Evolutionary conservation across 345 rosid genomes (phyloP), one percentile per base, ranked within the genome.

Genomic region (Combretum micranthum): DNA sequence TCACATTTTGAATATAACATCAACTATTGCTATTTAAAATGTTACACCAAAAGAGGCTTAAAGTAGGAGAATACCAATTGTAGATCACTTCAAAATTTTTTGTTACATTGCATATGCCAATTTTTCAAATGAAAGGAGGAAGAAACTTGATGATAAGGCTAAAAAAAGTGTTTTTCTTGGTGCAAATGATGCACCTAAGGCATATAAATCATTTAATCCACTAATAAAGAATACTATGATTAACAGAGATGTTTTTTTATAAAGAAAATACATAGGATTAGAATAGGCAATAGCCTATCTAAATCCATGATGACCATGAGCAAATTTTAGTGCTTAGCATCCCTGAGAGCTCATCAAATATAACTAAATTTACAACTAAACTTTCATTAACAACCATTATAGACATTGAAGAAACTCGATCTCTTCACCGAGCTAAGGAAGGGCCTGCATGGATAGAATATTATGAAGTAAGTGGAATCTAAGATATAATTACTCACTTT

Each of bases 101-200:
- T n/a, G n/a, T n/a, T 17, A 20, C 7, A 53, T 62, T 13, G 50
- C 64, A 6, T 52, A 51, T 21, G 21, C 20, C 15, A 51, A 25
- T 16, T 4, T 50, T 14, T 16, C 5, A 2, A 2, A 13, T 42
- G 21, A 26, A 2, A 9, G 3, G 2, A 20, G 52, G 12, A 45
- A 45, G 45, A 57, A 57, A 42, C 42, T 57, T 4, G 61, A 57
- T 45, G 61, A 46, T 3, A 45, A 44, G 17, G 16, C 18, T 13
- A 21, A 57, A 11, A 57, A 57, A 12, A 44, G 50, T 20, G 22
- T 57, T 52, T 44, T 57, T 5, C 50, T 45, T 13, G 61, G 43
- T 20, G 19, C 14, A 0, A 57, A 42, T 15, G 16, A 45, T 5
- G 51, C 6, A 14, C 7, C 52, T 8, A 57, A 57, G 19, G 50